These are phyloP conservation scores for Gastrolobium bilobum DNA, from an alignment of 306 rosid genomes.

Conservation along the genomic window DNA sequence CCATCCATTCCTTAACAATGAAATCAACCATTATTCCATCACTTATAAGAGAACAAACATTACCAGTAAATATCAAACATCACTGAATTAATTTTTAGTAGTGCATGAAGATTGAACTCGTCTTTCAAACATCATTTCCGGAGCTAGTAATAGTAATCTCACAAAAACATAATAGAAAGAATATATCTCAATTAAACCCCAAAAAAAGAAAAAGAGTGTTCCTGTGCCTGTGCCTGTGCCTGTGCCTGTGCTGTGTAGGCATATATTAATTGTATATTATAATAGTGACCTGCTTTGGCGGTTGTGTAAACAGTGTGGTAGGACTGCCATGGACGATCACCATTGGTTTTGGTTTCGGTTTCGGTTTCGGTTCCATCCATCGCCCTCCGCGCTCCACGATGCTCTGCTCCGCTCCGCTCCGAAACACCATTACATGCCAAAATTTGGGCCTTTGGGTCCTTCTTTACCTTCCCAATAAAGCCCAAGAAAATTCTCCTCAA, in stretches of 20 bases:
- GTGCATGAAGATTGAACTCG: not conserved
- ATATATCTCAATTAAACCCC: not conserved
- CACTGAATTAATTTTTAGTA: not conserved
- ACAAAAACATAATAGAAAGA: not conserved
- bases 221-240: too few species aligned
- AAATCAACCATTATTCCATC: not conserved
- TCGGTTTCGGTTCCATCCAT: constrained; percentile 59
- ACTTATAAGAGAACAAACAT: not conserved
- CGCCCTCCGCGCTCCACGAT: not conserved
- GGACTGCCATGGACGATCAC: constrained; percentile 86
- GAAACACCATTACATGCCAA: not conserved
- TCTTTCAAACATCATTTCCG: not conserved
- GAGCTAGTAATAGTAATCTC: too few species aligned
- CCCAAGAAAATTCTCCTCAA: too few species aligned
- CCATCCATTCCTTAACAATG: constrained; percentile 84
- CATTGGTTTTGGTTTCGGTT: constrained; percentile 46
- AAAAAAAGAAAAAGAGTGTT: not conserved
- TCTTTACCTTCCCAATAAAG: too few species aligned
- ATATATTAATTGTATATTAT: not conserved
- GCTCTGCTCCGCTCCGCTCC: not conserved
- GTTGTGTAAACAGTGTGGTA: constrained; percentile 86
- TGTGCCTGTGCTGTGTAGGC: too few species aligned
- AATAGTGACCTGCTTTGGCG: constrained; percentile 80
- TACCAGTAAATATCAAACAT: not conserved
- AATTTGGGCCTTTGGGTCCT: not conserved